phyloP scores from a whole-genome alignment of 1,284 basidiomycete species.

The Earliella scabrosa region DNA sequence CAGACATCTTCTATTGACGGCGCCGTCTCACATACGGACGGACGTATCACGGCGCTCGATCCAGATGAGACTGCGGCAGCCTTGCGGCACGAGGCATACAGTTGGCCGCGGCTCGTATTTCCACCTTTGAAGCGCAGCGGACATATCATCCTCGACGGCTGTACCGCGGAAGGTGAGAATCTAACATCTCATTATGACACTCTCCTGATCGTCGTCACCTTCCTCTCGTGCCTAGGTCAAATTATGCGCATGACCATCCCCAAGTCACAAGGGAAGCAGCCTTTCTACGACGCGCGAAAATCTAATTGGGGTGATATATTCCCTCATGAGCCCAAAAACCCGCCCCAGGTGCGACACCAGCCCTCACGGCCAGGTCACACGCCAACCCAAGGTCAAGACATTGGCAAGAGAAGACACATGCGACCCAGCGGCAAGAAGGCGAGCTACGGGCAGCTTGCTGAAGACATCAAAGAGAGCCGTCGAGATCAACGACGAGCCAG shows the following conservation, averaged over 20 bases:
- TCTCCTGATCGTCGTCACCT: constrained; percentile 2
- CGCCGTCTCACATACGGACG: not conserved
- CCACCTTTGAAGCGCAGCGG: constrained; percentile 92
- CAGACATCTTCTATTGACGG: not conserved
- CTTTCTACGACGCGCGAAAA: constrained; percentile 95
- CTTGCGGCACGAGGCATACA: constrained; percentile 70
- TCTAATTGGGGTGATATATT: constrained; percentile 94
- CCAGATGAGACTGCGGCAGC: constrained; percentile 43
- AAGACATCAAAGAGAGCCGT: constrained; percentile 41
- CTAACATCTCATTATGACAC: not conserved
- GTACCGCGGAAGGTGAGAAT: constrained; percentile 74
- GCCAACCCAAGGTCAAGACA: constrained; percentile 49
- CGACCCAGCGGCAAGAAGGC: constrained; percentile 26
- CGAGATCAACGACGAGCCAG: constrained; percentile 26
- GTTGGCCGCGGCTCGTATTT: constrained; percentile 91
- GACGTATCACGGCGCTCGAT: not conserved
- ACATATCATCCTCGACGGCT: constrained; percentile 92
- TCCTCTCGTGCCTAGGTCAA: constrained; percentile 62
- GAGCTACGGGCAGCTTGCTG: constrained; percentile 46
- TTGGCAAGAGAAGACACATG: constrained; percentile 50
- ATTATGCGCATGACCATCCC: constrained; percentile 92
- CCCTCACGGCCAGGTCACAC: constrained; percentile 35
- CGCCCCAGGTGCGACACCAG: constrained; percentile 65
- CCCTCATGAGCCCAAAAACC: constrained; percentile 83
- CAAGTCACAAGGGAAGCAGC: constrained; percentile 92